Percentiles rank a stretch among this genome's conserved stretches.
Conservation (phyloP, 1,139 yeast species). For the Kodamaea alishanica region DNA sequence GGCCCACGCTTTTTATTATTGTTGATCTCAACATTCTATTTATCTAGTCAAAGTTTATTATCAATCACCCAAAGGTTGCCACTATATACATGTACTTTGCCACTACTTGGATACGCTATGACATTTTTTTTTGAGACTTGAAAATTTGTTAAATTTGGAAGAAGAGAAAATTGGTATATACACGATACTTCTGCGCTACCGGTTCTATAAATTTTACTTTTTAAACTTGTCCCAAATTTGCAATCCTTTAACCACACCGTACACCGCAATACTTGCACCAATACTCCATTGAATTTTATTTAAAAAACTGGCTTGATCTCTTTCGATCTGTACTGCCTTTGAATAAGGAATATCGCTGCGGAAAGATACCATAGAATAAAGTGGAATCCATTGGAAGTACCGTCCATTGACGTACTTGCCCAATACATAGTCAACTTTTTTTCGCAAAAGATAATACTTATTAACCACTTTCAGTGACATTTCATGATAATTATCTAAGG, state of each 20-base stretch:
- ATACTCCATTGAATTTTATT: slow-evolving; percentile 23
- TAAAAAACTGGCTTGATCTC: slow-evolving; percentile 47
- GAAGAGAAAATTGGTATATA: slow-evolving; percentile 1
- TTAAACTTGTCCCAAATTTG: slow-evolving; percentile 16
- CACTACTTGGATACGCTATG: not conserved
- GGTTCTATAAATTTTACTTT: not conserved
- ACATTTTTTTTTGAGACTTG: slow-evolving; percentile 1
- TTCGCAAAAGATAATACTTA: slow-evolving; percentile 58
- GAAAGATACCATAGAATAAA: slow-evolving; percentile 91
- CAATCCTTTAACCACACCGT: slow-evolving; percentile 19
- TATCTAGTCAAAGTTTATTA: not conserved
- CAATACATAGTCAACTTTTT: slow-evolving; percentile 62
- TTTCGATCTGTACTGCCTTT: slow-evolving; percentile 56
- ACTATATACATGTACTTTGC: slow-evolving; percentile 4
- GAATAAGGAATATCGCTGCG: slow-evolving; percentile 79
- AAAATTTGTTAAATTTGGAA: not conserved
- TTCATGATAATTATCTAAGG: slow-evolving; percentile 77
- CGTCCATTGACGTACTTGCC: slow-evolving; percentile 44
- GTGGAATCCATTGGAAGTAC: slow-evolving; percentile 71
- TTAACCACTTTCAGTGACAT: slow-evolving; percentile 83
- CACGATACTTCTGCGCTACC: slow-evolving; percentile 3
- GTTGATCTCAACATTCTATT: slow-evolving; percentile 12
- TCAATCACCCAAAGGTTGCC: not conserved
- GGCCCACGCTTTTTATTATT: slow-evolving; percentile 7
- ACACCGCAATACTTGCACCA: slow-evolving; percentile 14